Conservation (phyloP, 495 filamentous ascomycete species). For the Aspergillus steynii region DNA sequence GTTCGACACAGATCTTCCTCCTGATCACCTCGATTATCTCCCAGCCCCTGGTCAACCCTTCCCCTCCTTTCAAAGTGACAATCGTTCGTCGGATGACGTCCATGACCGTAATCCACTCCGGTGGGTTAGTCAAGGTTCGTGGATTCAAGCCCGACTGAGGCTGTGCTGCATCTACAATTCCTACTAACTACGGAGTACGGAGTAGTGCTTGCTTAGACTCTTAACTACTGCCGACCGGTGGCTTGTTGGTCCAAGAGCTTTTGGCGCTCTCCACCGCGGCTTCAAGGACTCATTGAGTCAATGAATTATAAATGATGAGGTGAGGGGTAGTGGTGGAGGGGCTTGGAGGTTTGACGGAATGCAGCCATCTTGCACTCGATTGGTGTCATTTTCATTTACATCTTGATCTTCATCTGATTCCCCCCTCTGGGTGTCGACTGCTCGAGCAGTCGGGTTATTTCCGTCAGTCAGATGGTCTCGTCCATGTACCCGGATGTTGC, state of each 20-base stretch:
- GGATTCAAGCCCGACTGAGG: constrained; percentile 18
- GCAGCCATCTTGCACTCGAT: too few relatives aligned
- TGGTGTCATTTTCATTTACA: too few relatives aligned
- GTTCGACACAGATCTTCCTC: too few relatives aligned
- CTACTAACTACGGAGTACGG: constrained; percentile 7
- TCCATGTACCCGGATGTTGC: too few relatives aligned
- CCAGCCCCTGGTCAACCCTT: background rate
- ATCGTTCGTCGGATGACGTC: constrained; percentile 16
- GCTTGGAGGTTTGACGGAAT: too few relatives aligned
- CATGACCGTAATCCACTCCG: background rate
- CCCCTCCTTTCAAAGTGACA: constrained; percentile 9
- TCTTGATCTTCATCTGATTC: too few relatives aligned
- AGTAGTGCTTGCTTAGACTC: constrained; percentile 3
- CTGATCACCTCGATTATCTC: background rate
- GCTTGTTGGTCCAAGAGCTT: constrained; percentile 5
- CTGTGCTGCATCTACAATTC: constrained; percentile 20
- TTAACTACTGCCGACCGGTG: constrained; percentile 6
- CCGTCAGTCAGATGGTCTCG: too few relatives aligned
- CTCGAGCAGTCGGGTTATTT: too few relatives aligned
- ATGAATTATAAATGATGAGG: background rate
- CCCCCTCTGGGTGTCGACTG: background rate
- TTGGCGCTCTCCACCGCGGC: background rate
- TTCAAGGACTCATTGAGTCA: background rate
- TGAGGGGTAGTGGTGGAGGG: background rate
- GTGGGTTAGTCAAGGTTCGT: constrained; percentile 13